Conservation (phyloP, 257 asterid species). For the Solanum peruvianum region DNA sequence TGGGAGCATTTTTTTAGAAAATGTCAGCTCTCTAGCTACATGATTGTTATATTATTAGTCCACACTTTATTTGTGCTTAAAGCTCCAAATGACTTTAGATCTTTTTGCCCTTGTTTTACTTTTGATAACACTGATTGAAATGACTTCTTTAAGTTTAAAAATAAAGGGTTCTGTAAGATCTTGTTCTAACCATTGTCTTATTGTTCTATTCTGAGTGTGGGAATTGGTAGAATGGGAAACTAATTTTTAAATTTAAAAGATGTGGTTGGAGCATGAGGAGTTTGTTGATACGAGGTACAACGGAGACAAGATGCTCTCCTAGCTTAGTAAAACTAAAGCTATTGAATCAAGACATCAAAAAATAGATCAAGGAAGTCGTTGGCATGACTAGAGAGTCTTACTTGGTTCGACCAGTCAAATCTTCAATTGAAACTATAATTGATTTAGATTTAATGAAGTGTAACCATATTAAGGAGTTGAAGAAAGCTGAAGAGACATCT, state of each 20-base stretch:
- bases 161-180: too few relatives aligned
- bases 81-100: too few relatives aligned
- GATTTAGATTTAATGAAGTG: not conserved
- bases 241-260: not conserved
- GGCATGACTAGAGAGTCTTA: not conserved
- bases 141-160: too few relatives aligned
- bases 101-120: too few relatives aligned
- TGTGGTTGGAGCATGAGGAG: not conserved
- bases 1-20: too few relatives aligned
- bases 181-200: too few relatives aligned
- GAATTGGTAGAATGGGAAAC: not conserved
- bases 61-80: too few relatives aligned
- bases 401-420: not conserved
- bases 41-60: too few relatives aligned
- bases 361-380: not conserved
- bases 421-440: not conserved
- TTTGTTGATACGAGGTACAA: not conserved
- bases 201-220: too few relatives aligned
- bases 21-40: too few relatives aligned
- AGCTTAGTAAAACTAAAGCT: not conserved
- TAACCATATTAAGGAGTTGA: not conserved
- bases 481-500: not conserved
- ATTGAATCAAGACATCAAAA: not conserved
- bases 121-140: too few relatives aligned
- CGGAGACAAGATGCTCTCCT: not conserved